Evolutionary conservation across 2,329 filamentous ascomycete genomes (phyloP), one percentile per base, ranked within the genome.

Genomic region (Monilinia aucupariae): DNA sequence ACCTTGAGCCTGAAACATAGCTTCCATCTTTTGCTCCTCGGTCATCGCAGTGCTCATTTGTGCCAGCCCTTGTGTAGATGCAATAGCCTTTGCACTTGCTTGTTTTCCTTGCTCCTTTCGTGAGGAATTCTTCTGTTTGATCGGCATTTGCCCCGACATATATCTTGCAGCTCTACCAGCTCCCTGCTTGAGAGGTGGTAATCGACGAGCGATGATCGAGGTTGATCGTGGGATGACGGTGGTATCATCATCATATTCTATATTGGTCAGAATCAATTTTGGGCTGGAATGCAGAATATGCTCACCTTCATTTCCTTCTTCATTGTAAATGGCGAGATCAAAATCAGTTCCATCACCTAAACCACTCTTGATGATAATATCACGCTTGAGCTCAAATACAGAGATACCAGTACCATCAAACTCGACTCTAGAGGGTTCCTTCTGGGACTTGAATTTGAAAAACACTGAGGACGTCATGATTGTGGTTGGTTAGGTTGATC

Each of bases 391-490:
- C 75, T 99, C 96, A 78, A 97, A 99, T 68, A 97, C 94, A 66
- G 93, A 96, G 74, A 97, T 96, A 77, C 91, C 91, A 72, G 93
- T 97, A 74, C 94, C 94, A 78, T 99, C 93, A 77, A 99, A 97
- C 74, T 92, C 90, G 72, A 99, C 92, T 74, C 92, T 87, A 64
- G 91, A 91, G 65, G 92, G 91, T 75, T 97, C 94, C 80, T 92
- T 97, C 75, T 96, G 92, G 71, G 93, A 97, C 80, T 97, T 97
- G 87, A 99, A 99, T 80, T 96, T 96, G 90, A 97, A 99, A 79
- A 97, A 97, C 74, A 99, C 94, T 69, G 92, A 97, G 63, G 94
- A 82, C 62, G 73, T 65, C 73, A 75, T 75, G 59, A 64, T 74
- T 68, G 61, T 54, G 59, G 51, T 61, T 56, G 59, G 63, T 56